Base-by-base conservation (phyloP, 2,329 filamentous ascomycete genomes). In the Arachnomyces sp. region DNA sequence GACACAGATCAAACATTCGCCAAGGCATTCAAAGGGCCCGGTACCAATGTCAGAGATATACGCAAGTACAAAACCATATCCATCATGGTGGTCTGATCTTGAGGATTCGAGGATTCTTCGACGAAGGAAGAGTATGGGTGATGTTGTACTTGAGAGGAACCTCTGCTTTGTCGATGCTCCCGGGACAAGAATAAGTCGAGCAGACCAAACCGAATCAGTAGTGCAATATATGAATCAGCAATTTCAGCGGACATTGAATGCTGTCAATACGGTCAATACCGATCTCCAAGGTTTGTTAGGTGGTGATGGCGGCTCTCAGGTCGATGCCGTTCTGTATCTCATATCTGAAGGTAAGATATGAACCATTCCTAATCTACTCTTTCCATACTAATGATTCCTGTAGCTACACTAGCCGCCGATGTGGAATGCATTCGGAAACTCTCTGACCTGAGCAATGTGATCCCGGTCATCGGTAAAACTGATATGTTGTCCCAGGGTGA, bases 91-190 rank as follows among this genome's bases (percentile, higher is more conserved):
- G 83, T 81, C 82, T 11, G 84, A 92, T 54, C 62, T 86, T 36
- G 82, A 89, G 40, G 78, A 83, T 45, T 78, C 75, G 42, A 71
- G 70, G 17, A 66, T 72, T 36, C 63, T 76, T 46, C 70, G 75
- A 34, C 74, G 80, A 54, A 74, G 83, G 52, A 85, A 81, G 57
- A 90, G 84, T 54, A 67, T 78, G 38, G 80, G 80, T 6, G 88
- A 92, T 47, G 75, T 79, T 15, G 76, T 95, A 30, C 68, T 96
- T 34, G 90, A 96, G 57, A 78, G 90, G 21, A 98, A 98, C 56
- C 66, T 98, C 4, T 95, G 87, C 61, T 95, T 98, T 57, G 80
- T 95, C 43, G 90, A 96, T 64, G 90, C 85, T 2, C 78, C 83
- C 48, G 72, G 70, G 34, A 69, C 67, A 34, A 75, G 73, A 29